Conservation (phyloP, 179 eudicot species). For the Corrigiola litoralis region DNA sequence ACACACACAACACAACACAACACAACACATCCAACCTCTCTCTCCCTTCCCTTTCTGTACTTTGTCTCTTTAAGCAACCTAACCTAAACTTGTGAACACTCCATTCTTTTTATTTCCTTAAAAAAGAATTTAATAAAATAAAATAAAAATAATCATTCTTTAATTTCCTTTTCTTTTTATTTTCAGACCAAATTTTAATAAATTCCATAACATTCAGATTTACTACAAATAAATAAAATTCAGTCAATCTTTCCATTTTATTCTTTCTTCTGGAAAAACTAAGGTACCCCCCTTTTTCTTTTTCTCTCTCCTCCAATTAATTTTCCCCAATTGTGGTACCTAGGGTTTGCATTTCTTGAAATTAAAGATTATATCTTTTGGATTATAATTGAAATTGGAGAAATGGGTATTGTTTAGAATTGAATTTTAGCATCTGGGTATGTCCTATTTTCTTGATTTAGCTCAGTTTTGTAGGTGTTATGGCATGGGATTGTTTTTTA, state of each 20-base stretch:
- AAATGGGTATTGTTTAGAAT: constrained; percentile 6
- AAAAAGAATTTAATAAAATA: background rate
- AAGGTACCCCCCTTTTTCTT: constrained; percentile 27
- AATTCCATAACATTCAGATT: constrained; percentile 29
- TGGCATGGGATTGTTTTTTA: constrained; percentile 4
- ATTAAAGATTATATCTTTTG: background rate
- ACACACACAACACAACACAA: background rate
- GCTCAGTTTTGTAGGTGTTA: background rate
- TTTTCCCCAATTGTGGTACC: constrained; percentile 1
- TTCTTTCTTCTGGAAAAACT: constrained; percentile 15
- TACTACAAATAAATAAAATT: constrained; percentile 13
- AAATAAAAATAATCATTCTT: background rate
- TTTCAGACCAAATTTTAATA: constrained; percentile 13
- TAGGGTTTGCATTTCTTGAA: constrained; percentile 13
- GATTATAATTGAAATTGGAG: constrained; percentile 17
- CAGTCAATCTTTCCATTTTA: constrained; percentile 18
- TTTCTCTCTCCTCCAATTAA: constrained; percentile 12
- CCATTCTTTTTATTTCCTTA: constrained; percentile 15
- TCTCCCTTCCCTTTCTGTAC: constrained; percentile 17
- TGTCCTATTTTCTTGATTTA: constrained; percentile 17
- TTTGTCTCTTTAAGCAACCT: constrained; percentile 31
- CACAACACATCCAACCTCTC: constrained; percentile 1
- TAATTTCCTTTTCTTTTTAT: background rate
- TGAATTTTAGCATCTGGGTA: constrained; percentile 15
- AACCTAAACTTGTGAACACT: constrained; percentile 33